These are phyloP conservation scores for Stachybotrys chartarum DNA, from an alignment of 2,329 filamentous ascomycete genomes.

Conservation along the genomic window DNA sequence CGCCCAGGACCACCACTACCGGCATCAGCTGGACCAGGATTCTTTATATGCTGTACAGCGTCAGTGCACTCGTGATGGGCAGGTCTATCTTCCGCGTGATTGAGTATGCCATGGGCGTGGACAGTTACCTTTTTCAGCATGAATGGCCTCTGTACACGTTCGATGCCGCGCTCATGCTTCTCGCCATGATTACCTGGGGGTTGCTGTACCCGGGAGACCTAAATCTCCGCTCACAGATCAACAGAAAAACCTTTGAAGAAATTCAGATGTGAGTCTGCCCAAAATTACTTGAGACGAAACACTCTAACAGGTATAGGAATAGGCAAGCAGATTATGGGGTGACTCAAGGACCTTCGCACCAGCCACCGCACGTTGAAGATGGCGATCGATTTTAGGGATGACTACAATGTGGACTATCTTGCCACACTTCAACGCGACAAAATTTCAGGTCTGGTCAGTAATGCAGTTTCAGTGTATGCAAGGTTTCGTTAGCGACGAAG, in stretches of 20 bases:
- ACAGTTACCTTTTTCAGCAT: slow-evolving; percentile 1
- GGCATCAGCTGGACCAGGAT: not conserved
- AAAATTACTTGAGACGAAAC: not conserved
- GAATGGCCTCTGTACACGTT: slow-evolving; percentile 1
- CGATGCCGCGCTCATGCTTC: not conserved
- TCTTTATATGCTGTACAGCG: not conserved
- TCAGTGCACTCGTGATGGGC: not conserved
- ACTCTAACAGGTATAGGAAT: not conserved
- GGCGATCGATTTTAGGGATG: not conserved
- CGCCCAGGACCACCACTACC: not conserved
- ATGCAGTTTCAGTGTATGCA: too few relatives aligned
- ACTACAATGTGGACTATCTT: too few relatives aligned
- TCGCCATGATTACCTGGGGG: slow-evolving; percentile 1
- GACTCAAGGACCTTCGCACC: not conserved
- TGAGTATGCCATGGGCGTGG: not conserved
- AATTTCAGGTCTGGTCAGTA: too few relatives aligned
- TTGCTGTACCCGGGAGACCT: slow-evolving; percentile 6
- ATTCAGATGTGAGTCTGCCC: not conserved
- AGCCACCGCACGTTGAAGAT: not conserved
- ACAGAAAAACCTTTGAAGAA: not conserved
- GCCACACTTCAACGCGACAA: too few relatives aligned
- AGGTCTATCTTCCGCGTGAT: not conserved
- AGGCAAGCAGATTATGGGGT: not conserved
- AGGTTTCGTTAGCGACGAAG: too few relatives aligned
- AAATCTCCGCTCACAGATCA: not conserved